A percentile compares a stretch with the other conserved stretches of the same genome.
Conservation (phyloP, 306 rosid genomes). For the Prunus salicina region DNA sequence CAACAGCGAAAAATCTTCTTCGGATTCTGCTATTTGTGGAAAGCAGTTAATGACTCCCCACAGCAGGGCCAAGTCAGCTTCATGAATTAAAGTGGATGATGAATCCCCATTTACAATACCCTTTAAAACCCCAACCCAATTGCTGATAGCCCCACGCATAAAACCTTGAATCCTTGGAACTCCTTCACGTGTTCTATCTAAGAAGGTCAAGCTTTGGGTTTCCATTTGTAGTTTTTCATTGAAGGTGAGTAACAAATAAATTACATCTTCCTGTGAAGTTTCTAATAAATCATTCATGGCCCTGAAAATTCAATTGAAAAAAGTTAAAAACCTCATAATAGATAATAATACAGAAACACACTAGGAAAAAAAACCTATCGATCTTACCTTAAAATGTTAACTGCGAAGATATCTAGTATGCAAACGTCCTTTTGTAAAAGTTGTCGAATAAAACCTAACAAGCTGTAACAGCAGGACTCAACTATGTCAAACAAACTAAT, state of each 20-base stretch:
- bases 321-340: slow-evolving; percentile 18
- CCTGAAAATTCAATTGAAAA: slow-evolving; percentile 42
- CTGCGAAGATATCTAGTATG: slow-evolving; percentile 42
- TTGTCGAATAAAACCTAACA: slow-evolving; percentile 56
- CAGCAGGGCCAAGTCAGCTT: slow-evolving; percentile 50
- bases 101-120: slow-evolving; percentile 26
- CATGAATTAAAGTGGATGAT: slow-evolving; percentile 38
- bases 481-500: slow-evolving; percentile 29
- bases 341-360: slow-evolving; percentile 14
- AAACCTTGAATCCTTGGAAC: slow-evolving; percentile 47
- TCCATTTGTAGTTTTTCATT: slow-evolving; percentile 48
- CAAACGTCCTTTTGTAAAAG: slow-evolving; percentile 52
- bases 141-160: slow-evolving; percentile 38
- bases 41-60: slow-evolving; percentile 80
- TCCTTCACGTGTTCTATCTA: slow-evolving; percentile 35
- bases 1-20: slow-evolving; percentile 44
- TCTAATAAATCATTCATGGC: slow-evolving; percentile 57
- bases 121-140: slow-evolving; percentile 44
- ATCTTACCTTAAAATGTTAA: slow-evolving; percentile 62
- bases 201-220: slow-evolving; percentile 27
- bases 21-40: slow-evolving; percentile 45
- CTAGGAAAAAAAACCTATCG: slow-evolving; percentile 17
- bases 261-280: slow-evolving; percentile 56
- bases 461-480: slow-evolving; percentile 48
- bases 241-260: slow-evolving; percentile 54